These are phyloP conservation scores for Biscogniauxia marginata DNA, from an alignment of 2,329 filamentous ascomycete species.

Conservation along the genomic window DNA sequence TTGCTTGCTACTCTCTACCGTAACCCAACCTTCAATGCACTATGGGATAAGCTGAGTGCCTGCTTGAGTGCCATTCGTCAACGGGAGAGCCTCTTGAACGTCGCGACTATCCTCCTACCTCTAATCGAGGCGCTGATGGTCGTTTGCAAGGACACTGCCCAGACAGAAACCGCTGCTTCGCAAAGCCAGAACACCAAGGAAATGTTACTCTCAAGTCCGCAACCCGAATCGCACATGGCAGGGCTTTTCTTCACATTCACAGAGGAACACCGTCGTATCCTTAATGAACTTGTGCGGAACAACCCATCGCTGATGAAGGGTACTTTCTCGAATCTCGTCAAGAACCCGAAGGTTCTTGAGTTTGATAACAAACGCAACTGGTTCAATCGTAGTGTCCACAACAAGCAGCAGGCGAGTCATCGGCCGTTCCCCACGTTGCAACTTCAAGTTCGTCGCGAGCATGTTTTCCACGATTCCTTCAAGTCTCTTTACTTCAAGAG, in stretches of 20 bases:
- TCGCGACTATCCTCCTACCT: slow-evolving; percentile 91
- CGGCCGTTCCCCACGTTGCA: slow-evolving; percentile 73
- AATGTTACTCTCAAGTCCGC: slow-evolving; percentile 70
- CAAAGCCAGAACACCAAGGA: slow-evolving; percentile 58
- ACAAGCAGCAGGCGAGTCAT: slow-evolving; percentile 59
- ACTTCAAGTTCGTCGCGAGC: slow-evolving; percentile 84
- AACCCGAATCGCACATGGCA: slow-evolving; percentile 79
- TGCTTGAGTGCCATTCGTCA: slow-evolving; percentile 86
- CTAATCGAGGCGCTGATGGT: slow-evolving; percentile 98
- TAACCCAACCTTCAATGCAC: slow-evolving; percentile 81
- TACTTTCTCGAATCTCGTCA: slow-evolving; percentile 91
- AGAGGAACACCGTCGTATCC: slow-evolving; percentile 93
- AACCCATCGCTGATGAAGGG: slow-evolving; percentile 99
- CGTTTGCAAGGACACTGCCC: slow-evolving; percentile 94
- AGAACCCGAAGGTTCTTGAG: slow-evolving; percentile 97
- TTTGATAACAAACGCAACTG: slow-evolving; percentile 99
- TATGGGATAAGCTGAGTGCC: slow-evolving; percentile 90
- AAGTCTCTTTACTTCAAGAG: slow-evolving; percentile 97
- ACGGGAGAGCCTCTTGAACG: slow-evolving; percentile 93
- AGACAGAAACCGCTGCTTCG: slow-evolving; percentile 60
- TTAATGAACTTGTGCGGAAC: slow-evolving; percentile 95
- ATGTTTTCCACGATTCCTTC: slow-evolving; percentile 98
- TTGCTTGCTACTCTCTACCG: slow-evolving; percentile 86
- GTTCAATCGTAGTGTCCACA: slow-evolving; percentile 91
- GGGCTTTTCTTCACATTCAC: slow-evolving; percentile 96